Evolutionary conservation across 805 yeast genomes (phyloP), one percentile per base, ranked within the genome.

Genomic region (Spathaspora boniae): DNA sequence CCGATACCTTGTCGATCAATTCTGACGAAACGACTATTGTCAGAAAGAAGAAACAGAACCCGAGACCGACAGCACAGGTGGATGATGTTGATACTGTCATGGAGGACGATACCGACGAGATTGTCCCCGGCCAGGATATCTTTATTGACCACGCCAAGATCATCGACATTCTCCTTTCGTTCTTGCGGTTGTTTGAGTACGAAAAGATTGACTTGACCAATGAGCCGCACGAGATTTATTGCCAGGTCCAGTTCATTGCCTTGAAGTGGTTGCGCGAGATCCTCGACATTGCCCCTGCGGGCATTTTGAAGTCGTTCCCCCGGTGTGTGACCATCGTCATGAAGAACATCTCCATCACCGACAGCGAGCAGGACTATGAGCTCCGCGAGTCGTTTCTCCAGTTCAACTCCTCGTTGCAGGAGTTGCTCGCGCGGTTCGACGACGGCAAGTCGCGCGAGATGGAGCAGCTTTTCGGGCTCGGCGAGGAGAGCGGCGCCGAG

Each of bases 231-330:
- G 72, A 66, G 18, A 51, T 62, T 4, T 54, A 51, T 28, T 43
- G 59, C 37, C 86, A 86, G 47, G 84, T 89, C 29, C 94, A 86
- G 55, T 58, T 80, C 21, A 85, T 84, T 3, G 86, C 86, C 0
- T 65, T 91, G 33, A 76, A 78, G 31, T 93, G 98, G 98, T 61
- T 93, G 11, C 80, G 76, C 36, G 79, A 80, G 12, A 65, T 93
- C 22, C 60, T 93, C 17, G 76, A 74, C 11, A 77, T 85, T 12
- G 78, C 91, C 0, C 91, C 97, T 1, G 67, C 71, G 26, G 83
- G 89, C 30, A 80, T 91, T 42, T 65, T 84, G 17, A 77, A 81
- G 16, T 82, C 76, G 40, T 72, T 86, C 34, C 87, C 96, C 2
- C 81, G 85, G 36, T 67, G 91, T 26, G 65, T 91, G 11, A 70